phyloP scores from a whole-genome alignment of 140 eudicot genomes.

The Erigeron philadelphicus region DNA sequence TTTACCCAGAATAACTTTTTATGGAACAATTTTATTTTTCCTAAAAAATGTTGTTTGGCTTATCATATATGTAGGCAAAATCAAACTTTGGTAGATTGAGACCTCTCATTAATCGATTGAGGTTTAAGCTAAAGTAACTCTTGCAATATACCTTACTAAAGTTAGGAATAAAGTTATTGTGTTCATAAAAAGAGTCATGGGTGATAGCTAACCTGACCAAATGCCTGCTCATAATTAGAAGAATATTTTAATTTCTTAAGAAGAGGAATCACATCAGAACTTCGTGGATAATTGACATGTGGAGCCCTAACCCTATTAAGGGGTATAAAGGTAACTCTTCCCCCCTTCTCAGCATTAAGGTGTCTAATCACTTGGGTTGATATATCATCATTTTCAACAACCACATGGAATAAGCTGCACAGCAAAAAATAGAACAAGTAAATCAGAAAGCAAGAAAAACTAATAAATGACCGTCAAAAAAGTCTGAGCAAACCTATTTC shows the following conservation, averaged over 20 bases:
- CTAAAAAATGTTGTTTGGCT: too few species aligned
- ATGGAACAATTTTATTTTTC: too few species aligned
- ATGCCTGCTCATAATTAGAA: slow-evolving; percentile 49
- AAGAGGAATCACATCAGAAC: slow-evolving; percentile 79
- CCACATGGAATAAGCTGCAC: slow-evolving; percentile 93
- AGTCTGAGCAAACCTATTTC: slow-evolving; percentile 58
- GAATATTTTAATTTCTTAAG: slow-evolving; percentile 62
- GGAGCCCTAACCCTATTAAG: slow-evolving; percentile 88
- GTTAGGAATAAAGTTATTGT: neutral
- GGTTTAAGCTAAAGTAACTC: neutral
- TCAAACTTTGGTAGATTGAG: too few species aligned
- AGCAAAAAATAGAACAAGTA: slow-evolving; percentile 16
- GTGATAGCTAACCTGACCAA: slow-evolving; percentile 61
- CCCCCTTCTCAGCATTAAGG: slow-evolving; percentile 81
- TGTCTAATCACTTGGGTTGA: slow-evolving; percentile 84
- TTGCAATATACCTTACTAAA: neutral
- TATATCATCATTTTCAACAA: slow-evolving; percentile 82
- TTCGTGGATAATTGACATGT: slow-evolving; percentile 67
- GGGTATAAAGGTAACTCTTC: slow-evolving; percentile 96
- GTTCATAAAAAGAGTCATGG: slow-evolving; percentile 1
- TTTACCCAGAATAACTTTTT: too few species aligned
- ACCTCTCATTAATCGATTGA: too few species aligned
- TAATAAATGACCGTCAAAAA: slow-evolving; percentile 6
- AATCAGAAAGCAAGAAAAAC: neutral
- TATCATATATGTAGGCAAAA: too few species aligned